Percentiles rank a stretch among this genome's conserved stretches.
Evolutionary conservation across 495 filamentous ascomycete genomes (phyloP).

Genomic region (Venustampulla echinocandica): DNA sequence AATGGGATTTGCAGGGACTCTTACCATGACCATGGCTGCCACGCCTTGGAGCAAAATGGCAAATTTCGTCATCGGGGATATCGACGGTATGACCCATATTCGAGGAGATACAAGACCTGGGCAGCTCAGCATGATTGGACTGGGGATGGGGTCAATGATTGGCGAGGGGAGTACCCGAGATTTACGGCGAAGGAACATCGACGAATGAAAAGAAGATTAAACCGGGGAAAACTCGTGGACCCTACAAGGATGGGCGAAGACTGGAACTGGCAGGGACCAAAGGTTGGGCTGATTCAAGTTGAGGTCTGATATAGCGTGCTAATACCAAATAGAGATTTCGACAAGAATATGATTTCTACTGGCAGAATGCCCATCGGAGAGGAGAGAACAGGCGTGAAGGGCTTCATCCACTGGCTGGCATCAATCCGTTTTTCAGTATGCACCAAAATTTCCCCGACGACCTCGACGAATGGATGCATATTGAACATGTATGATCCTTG

Average conservation of each 20-base stretch:
- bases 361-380: conserved; percentile 18
- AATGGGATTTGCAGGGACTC: conserved; percentile 10
- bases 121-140: conserved; percentile 5
- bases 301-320: not conserved
- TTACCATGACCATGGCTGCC: conserved; percentile 8
- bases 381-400: conserved; percentile 9
- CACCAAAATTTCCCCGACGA: conserved; percentile 1
- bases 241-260: conserved; percentile 13
- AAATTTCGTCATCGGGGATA: not conserved
- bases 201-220: not conserved
- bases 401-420: not conserved
- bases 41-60: not conserved
- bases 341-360: conserved; percentile 15
- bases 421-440: conserved; percentile 9
- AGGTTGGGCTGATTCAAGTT: not conserved
- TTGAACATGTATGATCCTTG: not conserved
- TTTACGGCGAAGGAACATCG: conserved; percentile 6
- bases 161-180: conserved; percentile 4
- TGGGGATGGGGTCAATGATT: conserved; percentile 1
- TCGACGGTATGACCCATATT: conserved; percentile 17
- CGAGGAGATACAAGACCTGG: conserved; percentile 16
- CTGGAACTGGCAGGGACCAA: conserved; percentile 13
- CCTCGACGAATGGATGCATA: not conserved
- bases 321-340: conserved; percentile 12
- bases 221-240: not conserved